Evolutionary conservation across 371 early-diverging fungal genomes (phyloP), one percentile per base, ranked within the genome.

Genomic region (Saksenaea vasiformis): DNA sequence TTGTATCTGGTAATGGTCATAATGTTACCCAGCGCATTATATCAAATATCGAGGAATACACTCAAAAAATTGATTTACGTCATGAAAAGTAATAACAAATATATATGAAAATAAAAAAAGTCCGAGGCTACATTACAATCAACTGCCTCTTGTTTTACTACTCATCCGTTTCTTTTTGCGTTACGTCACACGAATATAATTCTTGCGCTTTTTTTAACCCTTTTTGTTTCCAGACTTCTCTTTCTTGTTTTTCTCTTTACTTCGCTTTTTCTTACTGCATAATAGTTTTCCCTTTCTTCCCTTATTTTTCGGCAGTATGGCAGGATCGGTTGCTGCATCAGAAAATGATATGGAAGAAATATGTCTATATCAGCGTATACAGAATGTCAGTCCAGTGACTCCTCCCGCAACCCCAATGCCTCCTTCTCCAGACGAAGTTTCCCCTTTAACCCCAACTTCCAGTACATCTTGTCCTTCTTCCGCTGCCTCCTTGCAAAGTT

Each of bases 1-100:
- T 81, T 44, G 81, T 74, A 3, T 74, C 81, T 27, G 67, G 67
- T 31, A 65, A 74, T 57, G 72, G 68, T 3, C 58, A 67, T 19
- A 74, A 81, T 62, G 75, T 81, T 4, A 73, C 72, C 4, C 60
- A 72, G 43, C 77, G 81, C 35, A 72, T 81, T 24, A 22, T 68
- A 3, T 78, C 81, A 5, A 66, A 72, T 36, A 76, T 81, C 56
- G 81, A 81, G 44, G 66, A 71, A 4, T 73, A 74, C 60, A 77
- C 72, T 15, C 56, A 71, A 38, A 77, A 71, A 38, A 71, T 79
- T 43, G 34, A 67, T 11, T 27, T 73, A 35, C 35, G 58, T n/a
- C 15, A 36, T 41, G 58, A 57, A 24, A 57, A 57, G 15, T 57
- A 37, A 36, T n/a, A n/a, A n/a, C n/a, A n/a, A n/a, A n/a, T n/a